Percentiles rank a stretch among this genome's conserved stretches.
Conservation (phyloP, 495 filamentous ascomycete species). For the Amphirosellinia nigrospora region DNA sequence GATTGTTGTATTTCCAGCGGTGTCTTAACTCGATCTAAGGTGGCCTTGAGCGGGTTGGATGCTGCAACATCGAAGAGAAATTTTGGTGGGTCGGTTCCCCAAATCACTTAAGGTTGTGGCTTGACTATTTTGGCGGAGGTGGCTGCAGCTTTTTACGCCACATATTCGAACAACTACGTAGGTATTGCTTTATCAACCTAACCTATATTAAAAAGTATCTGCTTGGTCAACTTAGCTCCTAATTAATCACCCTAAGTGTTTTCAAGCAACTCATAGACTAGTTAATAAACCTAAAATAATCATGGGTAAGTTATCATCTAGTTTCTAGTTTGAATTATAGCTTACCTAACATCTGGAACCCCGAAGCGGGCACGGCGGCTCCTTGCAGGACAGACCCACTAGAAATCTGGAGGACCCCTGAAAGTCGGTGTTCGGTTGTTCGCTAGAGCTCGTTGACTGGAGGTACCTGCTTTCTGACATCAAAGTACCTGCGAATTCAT, state of each 20-base stretch:
- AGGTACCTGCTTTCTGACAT: constrained; percentile 14
- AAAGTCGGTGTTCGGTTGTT: constrained; percentile 26
- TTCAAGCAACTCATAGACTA: too few relatives aligned
- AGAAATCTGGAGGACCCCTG: constrained; percentile 32
- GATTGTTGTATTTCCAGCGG: not conserved
- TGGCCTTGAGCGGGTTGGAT: not conserved
- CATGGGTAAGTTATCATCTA: too few relatives aligned
- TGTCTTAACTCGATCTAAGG: not conserved
- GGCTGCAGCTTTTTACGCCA: not conserved
- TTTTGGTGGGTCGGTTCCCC: constrained; percentile 41
- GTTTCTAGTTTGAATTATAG: too few relatives aligned
- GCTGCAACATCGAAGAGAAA: constrained; percentile 21
- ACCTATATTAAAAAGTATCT: too few relatives aligned
- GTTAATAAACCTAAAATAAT: too few relatives aligned
- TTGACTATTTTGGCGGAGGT: not conserved
- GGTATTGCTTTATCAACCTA: too few relatives aligned
- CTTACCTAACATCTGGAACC: too few relatives aligned
- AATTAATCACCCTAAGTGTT: too few relatives aligned
- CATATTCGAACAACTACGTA: too few relatives aligned
- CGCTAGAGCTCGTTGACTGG: constrained; percentile 19
- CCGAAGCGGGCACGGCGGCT: too few relatives aligned
- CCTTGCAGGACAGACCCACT: not conserved
- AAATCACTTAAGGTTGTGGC: constrained; percentile 2
- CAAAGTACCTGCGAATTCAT: constrained; percentile 10
- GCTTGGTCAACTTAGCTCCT: too few relatives aligned